phyloP scores from a whole-genome alignment of 257 asterid species.

The Gardenia jasminoides region DNA sequence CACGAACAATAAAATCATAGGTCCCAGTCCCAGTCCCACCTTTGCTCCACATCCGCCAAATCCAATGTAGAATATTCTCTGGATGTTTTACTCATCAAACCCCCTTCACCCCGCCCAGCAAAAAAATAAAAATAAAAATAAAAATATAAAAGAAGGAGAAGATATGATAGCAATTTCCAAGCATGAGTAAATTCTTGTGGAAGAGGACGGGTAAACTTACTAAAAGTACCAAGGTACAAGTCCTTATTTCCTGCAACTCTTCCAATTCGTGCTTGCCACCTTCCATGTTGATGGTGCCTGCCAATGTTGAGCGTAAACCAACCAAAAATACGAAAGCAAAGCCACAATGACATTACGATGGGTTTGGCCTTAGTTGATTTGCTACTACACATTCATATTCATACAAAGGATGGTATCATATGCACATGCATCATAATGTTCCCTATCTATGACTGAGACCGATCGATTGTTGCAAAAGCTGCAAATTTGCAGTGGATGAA shows the following conservation, averaged over 20 bases:
- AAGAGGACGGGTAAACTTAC: slow-evolving; percentile 50
- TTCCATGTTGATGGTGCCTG: slow-evolving; percentile 96
- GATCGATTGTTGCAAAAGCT: slow-evolving; percentile 25
- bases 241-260: slow-evolving; percentile 97
- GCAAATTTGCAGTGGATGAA: slow-evolving; percentile 21
- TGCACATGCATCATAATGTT: slow-evolving; percentile 30
- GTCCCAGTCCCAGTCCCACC: too few species aligned
- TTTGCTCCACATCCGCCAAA: neutral
- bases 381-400: neutral
- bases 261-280: slow-evolving; percentile 96
- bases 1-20: too few species aligned
- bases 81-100: neutral
- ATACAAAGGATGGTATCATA: neutral
- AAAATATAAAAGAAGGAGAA: too few species aligned
- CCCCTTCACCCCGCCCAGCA: too few species aligned
- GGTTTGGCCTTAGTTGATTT: slow-evolving; percentile 28
- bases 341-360: slow-evolving; percentile 21
- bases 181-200: neutral
- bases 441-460: slow-evolving; percentile 22
- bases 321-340: slow-evolving; percentile 31
- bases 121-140: neutral
- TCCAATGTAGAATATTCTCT: too few species aligned
- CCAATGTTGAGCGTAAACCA: slow-evolving; percentile 23
- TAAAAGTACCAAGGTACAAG: slow-evolving; percentile 97
- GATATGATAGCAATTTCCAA: neutral